These are phyloP conservation scores for Centaurea solstitialis DNA, from an alignment of 129 eudicot species.

Conservation along the genomic window DNA sequence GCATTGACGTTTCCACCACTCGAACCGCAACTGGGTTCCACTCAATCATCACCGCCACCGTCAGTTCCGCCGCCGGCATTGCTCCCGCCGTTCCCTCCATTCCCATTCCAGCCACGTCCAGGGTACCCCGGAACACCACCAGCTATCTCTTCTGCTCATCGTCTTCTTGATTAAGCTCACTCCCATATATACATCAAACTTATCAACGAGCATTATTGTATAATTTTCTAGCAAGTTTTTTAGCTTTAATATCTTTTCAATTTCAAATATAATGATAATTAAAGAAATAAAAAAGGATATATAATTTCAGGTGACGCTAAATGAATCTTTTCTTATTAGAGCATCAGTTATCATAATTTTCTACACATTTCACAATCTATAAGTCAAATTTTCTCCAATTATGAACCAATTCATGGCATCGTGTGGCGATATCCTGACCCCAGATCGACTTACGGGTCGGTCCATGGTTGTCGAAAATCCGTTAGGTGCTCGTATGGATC, in stretches of 20 bases:
- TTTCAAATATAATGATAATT: not conserved
- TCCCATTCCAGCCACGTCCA: constrained; percentile 65
- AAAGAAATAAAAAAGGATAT: not conserved
- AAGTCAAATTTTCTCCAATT: no score
- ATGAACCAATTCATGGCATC: no score
- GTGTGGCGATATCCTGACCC: no score
- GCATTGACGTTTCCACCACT: constrained; percentile 45
- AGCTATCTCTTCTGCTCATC: constrained; percentile 27
- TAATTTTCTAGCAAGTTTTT: not conserved
- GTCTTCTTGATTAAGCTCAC: constrained; percentile 39
- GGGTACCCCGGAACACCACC: constrained; percentile 72
- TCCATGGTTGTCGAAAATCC: no score
- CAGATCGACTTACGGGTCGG: no score
- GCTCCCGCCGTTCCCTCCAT: constrained; percentile 49
- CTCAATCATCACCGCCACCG: constrained; percentile 47
- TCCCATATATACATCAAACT: not conserved
- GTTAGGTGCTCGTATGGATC: no score
- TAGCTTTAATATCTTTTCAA: not conserved
- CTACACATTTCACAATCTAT: no score
- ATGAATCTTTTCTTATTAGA: not conserved
- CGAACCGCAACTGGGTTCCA: constrained; percentile 22
- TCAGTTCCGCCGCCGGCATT: constrained; percentile 23
- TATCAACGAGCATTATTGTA: constrained; percentile 3
- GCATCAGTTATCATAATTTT: no score
- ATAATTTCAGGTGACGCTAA: not conserved